Evolutionary conservation across 805 yeast genomes (phyloP), one percentile per base, ranked within the genome.

Genomic region (Ogataea angusta): DNA sequence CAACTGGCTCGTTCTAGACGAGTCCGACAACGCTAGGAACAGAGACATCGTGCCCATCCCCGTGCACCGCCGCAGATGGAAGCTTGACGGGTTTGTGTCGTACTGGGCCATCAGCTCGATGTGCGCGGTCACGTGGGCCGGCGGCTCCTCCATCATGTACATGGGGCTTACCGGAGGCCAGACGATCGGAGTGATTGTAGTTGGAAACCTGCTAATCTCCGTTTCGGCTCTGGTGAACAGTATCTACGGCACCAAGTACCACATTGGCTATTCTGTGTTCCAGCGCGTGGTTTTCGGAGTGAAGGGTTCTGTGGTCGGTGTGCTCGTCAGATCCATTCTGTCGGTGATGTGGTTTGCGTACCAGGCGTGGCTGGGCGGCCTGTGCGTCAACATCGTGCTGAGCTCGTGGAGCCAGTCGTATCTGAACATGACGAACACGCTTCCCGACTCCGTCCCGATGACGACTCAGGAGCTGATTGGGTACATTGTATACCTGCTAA

Each of bases 161-260:
- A 68, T 69, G 7, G 78, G 78, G 2, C 55, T 74, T 39, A 63
- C 67, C 28, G 70, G 73, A 31, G 62, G 68, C 5, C 71, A 73
- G 36, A 64, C 73, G 6, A 66, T 76, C 53, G 71, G 73, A 8
- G 64, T 69, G 15, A 62, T 65, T 33, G 62, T 69, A 24, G 47
- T 76, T n/a, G 79, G 75, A 23, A 75, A 74, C 53, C 48, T 69
- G 5, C 46, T 76, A 12, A 71, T 76, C 12, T 59, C 70, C 30
- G 13, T 62, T 5, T 65, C 69, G 42, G 71, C 79, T 12, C 48
- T 70, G 27, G 64, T 72, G 10, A 73, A 73, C 51, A 68, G 75
- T 14, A 66, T 62, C 36, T 76, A 73, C 0, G 81, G 81, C 31
- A 53, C 59, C 13, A 68, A 72, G 34, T 75, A 69, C 62, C 78